Conservation (phyloP, 805 yeast genomes). For the Pichia eremophila region DNA sequence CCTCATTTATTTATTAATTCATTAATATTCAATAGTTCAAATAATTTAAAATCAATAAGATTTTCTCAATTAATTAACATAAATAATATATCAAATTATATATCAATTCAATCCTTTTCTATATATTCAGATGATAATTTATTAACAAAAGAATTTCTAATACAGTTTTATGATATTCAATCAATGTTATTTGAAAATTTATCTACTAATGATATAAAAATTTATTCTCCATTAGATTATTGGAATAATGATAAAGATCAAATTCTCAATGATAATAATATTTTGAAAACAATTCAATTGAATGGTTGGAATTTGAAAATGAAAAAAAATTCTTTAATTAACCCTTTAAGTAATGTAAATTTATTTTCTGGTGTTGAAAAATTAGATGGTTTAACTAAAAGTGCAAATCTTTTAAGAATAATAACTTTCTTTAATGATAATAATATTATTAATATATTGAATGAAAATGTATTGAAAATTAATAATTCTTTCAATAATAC, state of each 20-base stretch:
- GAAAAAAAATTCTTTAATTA: constrained; percentile 11
- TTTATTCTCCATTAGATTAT: constrained; percentile 31
- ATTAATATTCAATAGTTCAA: not conserved
- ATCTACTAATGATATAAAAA: too few species aligned
- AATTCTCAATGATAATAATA: constrained; percentile 26
- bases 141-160: not conserved
- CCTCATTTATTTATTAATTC: not conserved
- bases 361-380: constrained; percentile 31
- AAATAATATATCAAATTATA: not conserved
- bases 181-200: not conserved
- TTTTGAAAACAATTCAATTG: constrained; percentile 32
- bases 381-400: constrained; percentile 34
- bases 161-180: constrained; percentile 1
- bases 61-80: not conserved
- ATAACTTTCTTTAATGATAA: constrained; percentile 21
- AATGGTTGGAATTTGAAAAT: constrained; percentile 16
- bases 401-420: constrained; percentile 32
- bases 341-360: constrained; percentile 20
- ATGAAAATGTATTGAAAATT: not conserved
- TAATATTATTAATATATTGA: not conserved
- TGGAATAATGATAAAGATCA: constrained; percentile 30
- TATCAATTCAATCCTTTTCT: not conserved
- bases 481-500: too few species aligned
- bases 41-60: not conserved
- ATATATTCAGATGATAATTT: not conserved